Base-by-base conservation (phyloP, 768 basidiomycete genomes). In the Boletus huronensis region DNA sequence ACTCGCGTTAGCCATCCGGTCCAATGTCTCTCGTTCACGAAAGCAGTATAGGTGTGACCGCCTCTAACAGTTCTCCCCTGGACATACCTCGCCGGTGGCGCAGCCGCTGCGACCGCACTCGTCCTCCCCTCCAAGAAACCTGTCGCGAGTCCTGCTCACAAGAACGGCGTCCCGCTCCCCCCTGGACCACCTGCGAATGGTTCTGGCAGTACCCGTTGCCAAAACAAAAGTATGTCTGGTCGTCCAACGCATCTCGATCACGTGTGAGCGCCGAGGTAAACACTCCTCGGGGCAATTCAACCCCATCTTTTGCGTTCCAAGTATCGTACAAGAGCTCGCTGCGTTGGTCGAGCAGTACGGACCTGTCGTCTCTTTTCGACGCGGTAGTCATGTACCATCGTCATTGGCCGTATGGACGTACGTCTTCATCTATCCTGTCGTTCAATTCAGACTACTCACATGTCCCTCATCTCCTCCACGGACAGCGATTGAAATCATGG, bases 401-500 rank as follows among this genome's bases (percentile, higher is more conserved):
- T 65, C 31, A 52, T 66, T 29, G 64, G 65, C 1, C 46, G 52
- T 21, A 45, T 61, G 38, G 54, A 65, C n/a, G 64, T 61, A 50
- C 8, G 57, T 36, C 32, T 19, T 8, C 16, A 11, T 7, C 28
- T n/a, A 5, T n/a, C 26, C 17, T 32, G 6, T 16, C 38, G 34
- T 17, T 39, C 10, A 23, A 21, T 13, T 31, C 14, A 31, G 28
- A 5, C 6, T 1, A 17, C 34, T 19, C 14, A 34, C 11, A 77
- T 76, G 0, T 70, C 78, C 1, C 76, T 79, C 31, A n/a, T 28
- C 2, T 74, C 16, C 16, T 80, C 50, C 75, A 78, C 71, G 83
- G 64, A 77, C 77, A 3, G 82, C 82, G 0, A 70, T 78, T 0
- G 80, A 84, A 5, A 78, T 84, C 52, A 79, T 84, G 81, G 83